Conservation (phyloP, 306 rosid species). For the Trifolium pratense region DNA sequence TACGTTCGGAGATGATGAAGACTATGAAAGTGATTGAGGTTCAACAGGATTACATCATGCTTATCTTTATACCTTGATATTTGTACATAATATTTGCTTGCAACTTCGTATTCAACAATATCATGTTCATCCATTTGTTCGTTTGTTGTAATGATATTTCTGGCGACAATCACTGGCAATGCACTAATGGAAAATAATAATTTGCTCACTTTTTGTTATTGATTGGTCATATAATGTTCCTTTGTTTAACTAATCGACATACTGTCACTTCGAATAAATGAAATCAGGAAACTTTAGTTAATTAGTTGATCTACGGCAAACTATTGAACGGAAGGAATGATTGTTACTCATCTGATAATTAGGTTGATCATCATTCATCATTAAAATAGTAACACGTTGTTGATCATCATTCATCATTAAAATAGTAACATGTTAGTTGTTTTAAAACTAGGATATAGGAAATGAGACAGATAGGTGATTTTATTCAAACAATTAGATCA, state of each 20-base stretch:
- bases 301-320: neutral
- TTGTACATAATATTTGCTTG: slow-evolving; percentile 71
- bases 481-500: no score
- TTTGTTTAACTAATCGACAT: neutral
- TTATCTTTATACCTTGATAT: slow-evolving; percentile 26
- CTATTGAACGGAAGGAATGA: neutral
- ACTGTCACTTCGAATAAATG: neutral
- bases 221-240: slow-evolving; percentile 21
- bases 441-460: neutral
- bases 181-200: slow-evolving; percentile 35
- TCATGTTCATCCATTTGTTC: slow-evolving; percentile 47
- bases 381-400: neutral
- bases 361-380: neutral
- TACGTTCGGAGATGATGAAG: slow-evolving; percentile 94
- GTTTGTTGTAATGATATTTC: slow-evolving; percentile 41
- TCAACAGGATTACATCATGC: neutral
- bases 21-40: slow-evolving; percentile 84
- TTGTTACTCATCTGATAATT: neutral
- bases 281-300: neutral
- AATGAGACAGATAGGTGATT: no score
- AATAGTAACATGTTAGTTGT: neutral
- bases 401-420: no score
- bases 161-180: slow-evolving; percentile 26
- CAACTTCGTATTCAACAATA: slow-evolving; percentile 35
- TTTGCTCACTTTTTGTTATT: neutral